Conservation (phyloP, 2,329 filamentous ascomycete species). For the Colletotrichum orchidophilum region DNA sequence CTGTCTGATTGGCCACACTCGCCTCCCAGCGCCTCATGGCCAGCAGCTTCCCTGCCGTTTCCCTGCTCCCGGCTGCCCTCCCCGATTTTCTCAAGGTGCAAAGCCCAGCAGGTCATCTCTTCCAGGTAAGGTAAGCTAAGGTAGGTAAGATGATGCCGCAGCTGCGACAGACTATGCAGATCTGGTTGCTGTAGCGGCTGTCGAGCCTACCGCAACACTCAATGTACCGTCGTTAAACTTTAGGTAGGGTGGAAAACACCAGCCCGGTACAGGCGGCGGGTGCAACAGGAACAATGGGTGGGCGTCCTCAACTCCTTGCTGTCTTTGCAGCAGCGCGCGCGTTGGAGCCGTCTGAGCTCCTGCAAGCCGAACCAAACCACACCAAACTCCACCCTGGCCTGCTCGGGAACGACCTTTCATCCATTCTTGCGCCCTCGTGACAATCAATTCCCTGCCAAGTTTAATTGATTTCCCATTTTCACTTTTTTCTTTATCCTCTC, state of each 20-base stretch:
- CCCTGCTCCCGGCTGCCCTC: not conserved
- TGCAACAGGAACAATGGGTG: not conserved
- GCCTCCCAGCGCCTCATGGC: not conserved
- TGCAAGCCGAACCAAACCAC: conserved; percentile 10
- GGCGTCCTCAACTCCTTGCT: not conserved
- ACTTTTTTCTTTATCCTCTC: conserved; percentile 2
- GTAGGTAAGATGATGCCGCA: conserved; percentile 3
- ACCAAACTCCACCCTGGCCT: conserved; percentile 22
- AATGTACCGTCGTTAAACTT: not conserved
- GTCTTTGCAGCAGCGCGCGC: not conserved
- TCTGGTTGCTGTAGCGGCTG: not conserved
- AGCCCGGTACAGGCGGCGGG: not conserved
- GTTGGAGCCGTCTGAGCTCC: conserved; percentile 20
- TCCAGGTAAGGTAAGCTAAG: not conserved
- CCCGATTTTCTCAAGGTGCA: not conserved
- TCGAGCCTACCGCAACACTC: not conserved
- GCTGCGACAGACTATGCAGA: not conserved
- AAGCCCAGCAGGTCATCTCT: not conserved
- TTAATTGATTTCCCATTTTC: conserved; percentile 1
- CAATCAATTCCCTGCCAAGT: conserved; percentile 30
- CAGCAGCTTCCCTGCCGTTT: conserved; percentile 18
- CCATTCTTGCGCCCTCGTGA: conserved; percentile 28
- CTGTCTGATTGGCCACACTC: conserved; percentile 18
- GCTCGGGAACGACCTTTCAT: conserved; percentile 30
- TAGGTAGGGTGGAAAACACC: not conserved